Conservation (phyloP, 192 early-diverging fungal genomes). For the Entophlyctis helioformis region DNA sequence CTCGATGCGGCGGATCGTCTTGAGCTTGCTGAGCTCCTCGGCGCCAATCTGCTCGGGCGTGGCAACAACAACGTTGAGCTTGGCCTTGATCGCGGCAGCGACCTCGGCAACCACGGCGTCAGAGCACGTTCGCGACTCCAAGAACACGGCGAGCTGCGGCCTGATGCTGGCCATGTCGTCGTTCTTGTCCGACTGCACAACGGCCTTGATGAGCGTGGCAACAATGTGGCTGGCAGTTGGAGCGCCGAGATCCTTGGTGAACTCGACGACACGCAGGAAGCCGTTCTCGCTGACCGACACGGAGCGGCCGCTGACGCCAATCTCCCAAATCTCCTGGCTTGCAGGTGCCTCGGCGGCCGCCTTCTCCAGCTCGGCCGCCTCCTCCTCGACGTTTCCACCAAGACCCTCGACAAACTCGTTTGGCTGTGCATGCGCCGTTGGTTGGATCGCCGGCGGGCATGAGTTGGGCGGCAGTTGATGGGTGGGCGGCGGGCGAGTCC, state of each 20-base stretch:
- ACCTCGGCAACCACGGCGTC: conserved; percentile 4
- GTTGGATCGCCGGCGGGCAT: no score
- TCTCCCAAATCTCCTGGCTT: conserved; percentile 14
- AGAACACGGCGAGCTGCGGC: conserved; percentile 14
- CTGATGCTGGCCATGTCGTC: not conserved
- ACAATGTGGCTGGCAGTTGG: conserved; percentile 16
- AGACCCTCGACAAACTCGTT: no score
- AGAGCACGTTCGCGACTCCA: conserved; percentile 18
- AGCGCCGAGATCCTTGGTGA: conserved; percentile 1
- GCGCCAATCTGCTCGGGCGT: conserved; percentile 14
- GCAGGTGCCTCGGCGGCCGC: conserved; percentile 2
- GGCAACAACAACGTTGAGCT: conserved; percentile 12
- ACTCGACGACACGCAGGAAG: conserved; percentile 21
- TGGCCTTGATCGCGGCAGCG: conserved; percentile 4
- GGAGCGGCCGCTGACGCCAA: conserved; percentile 25
- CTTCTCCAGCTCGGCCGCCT: conserved; percentile 7
- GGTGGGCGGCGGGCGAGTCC: no score
- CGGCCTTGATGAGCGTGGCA: conserved; percentile 18
- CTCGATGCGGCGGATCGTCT: conserved; percentile 9
- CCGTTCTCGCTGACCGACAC: conserved; percentile 31
- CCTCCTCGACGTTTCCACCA: no score
- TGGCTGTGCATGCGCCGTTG: no score
- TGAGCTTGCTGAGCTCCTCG: conserved; percentile 14
- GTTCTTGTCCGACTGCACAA: conserved; percentile 4
- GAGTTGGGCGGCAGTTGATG: no score